Evolutionary conservation across 768 basidiomycete species (phyloP).

Genomic region (Podaxis sp.): DNA sequence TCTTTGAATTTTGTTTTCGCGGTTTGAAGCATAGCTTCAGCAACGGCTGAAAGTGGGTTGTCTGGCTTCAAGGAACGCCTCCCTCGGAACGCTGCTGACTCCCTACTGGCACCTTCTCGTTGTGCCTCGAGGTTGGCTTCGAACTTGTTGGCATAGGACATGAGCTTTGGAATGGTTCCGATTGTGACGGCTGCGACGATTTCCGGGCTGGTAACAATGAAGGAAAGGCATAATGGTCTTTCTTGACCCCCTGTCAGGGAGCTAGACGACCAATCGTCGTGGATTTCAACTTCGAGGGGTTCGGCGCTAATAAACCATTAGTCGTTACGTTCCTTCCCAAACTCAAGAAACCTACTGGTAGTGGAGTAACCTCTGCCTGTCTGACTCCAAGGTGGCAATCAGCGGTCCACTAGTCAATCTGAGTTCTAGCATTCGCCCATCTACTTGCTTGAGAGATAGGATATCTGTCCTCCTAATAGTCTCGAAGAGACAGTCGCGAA

Average conservation of each 20-base stretch:
- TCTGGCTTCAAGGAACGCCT: constrained; percentile 71
- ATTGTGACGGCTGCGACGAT: constrained; percentile 68
- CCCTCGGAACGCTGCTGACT: constrained; percentile 76
- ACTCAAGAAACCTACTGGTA: constrained; percentile 57
- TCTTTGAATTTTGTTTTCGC: constrained; percentile 73
- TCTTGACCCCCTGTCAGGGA: constrained; percentile 36
- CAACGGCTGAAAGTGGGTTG: constrained; percentile 82
- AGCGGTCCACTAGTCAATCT: constrained; percentile 73
- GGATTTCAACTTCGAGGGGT: constrained; percentile 70
- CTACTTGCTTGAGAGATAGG: constrained; percentile 27
- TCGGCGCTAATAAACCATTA: constrained; percentile 53
- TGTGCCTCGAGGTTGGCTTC: constrained; percentile 70
- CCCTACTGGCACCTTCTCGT: constrained; percentile 70
- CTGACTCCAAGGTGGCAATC: constrained; percentile 67
- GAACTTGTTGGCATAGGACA: constrained; percentile 75
- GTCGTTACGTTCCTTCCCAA: background rate
- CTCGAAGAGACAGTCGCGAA: constrained; percentile 74
- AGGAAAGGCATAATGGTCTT: constrained; percentile 65
- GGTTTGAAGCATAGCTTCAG: constrained; percentile 77
- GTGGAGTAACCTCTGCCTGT: constrained; percentile 69
- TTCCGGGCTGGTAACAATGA: constrained; percentile 68
- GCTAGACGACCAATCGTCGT: constrained; percentile 77
- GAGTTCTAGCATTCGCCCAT: constrained; percentile 65
- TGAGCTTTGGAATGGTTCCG: constrained; percentile 73
- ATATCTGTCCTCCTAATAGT: constrained; percentile 57